phyloP scores from a whole-genome alignment of 768 basidiomycete genomes.

The Leccinum truebloodii region DNA sequence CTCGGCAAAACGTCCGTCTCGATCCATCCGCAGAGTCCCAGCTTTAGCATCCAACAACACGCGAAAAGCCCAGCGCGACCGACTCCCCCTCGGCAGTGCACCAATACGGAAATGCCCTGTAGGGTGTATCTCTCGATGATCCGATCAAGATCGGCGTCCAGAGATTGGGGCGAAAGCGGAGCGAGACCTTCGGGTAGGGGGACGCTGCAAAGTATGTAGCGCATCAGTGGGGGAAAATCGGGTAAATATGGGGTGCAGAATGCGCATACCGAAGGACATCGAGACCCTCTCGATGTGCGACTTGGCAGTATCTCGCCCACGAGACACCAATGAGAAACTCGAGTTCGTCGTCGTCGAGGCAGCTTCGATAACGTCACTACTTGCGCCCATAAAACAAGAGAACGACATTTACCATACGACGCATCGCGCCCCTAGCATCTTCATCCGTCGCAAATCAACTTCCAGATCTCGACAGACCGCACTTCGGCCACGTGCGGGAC shows the following conservation, averaged over 20 bases:
- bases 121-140: conserved; percentile 76
- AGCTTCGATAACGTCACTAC: conserved; percentile 44
- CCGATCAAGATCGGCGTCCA: conserved; percentile 67
- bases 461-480: conserved; percentile 81
- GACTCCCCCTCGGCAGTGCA: conserved; percentile 93
- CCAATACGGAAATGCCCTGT: conserved; percentile 67
- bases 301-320: conserved; percentile 72
- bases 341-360: conserved; percentile 84
- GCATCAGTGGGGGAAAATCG: background rate
- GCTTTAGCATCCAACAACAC: conserved; percentile 89
- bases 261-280: conserved; percentile 71
- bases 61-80: conserved; percentile 92
- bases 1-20: conserved; percentile 24
- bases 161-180: conserved; percentile 53
- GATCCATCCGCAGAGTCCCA: conserved; percentile 83
- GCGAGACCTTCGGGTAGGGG: conserved; percentile 91
- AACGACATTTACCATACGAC: conserved; percentile 65
- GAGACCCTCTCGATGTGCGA: conserved; percentile 64
- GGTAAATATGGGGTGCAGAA: background rate
- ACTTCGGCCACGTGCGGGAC: conserved; percentile 75
- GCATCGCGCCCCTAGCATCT: conserved; percentile 69
- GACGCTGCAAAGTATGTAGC: conserved; percentile 47
- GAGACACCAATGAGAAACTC: conserved; percentile 76
- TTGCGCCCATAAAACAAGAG: background rate
- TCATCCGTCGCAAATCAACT: conserved; percentile 78